phyloP scores from a whole-genome alignment of 345 rosid species.

The Microthlaspi erraticum region DNA sequence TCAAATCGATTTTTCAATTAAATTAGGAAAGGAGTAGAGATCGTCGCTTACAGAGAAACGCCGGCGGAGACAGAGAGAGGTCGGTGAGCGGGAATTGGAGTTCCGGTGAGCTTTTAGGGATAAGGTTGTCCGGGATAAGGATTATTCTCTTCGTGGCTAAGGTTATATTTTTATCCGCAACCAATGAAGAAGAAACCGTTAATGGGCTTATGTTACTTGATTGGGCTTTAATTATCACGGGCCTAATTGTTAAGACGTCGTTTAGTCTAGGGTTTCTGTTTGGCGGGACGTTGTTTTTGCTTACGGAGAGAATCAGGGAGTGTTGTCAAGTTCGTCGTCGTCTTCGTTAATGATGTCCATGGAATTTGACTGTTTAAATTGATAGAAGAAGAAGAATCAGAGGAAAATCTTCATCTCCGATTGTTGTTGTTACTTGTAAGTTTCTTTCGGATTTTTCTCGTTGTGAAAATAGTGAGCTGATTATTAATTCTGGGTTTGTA shows the following conservation, averaged over 20 bases:
- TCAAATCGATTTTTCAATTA: neutral
- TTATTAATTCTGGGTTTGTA: neutral
- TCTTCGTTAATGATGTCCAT: slow-evolving; percentile 7
- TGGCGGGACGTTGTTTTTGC: slow-evolving; percentile 5
- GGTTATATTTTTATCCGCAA: slow-evolving; percentile 21
- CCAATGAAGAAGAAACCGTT: slow-evolving; percentile 6
- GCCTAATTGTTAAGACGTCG: neutral
- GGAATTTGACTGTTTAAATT: neutral
- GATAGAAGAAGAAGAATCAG: slow-evolving; percentile 6
- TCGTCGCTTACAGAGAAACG: slow-evolving; percentile 28
- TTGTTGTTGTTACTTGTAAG: neutral
- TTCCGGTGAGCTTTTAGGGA: slow-evolving; percentile 49
- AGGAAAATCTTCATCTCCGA: neutral
- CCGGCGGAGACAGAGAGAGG: slow-evolving; percentile 9
- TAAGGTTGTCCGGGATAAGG: slow-evolving; percentile 50
- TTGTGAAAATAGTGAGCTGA: neutral
- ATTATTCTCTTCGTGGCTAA: slow-evolving; percentile 26
- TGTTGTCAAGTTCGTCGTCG: slow-evolving; percentile 20
- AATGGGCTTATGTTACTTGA: neutral
- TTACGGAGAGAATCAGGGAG: neutral
- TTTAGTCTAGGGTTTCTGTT: neutral
- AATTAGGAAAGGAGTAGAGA: neutral
- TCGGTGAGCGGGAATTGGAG: slow-evolving; percentile 16
- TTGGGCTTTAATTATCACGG: neutral
- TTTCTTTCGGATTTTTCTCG: neutral